Evolutionary conservation across 306 rosid genomes (phyloP), one percentile per base, ranked within the genome.

Genomic region (Cotoneaster glaucophyllus): DNA sequence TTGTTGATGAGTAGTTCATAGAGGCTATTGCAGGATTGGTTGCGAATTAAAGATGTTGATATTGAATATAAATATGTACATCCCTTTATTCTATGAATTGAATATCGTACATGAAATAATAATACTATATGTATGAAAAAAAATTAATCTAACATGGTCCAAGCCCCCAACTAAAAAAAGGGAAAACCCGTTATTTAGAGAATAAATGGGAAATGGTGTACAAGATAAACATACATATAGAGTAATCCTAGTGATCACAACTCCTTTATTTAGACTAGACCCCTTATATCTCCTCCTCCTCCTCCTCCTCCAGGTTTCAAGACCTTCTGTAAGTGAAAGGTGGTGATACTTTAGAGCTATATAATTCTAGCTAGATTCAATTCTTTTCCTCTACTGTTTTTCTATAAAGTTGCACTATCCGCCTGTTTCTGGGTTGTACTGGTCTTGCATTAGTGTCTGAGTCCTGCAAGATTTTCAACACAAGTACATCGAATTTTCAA

Each of bases 401-500:
- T 64, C 57, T 50, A 52, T 82, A 78, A 19, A 84, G 53, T 71
- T 80, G 78, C 74, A 91, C 86, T 19, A 32, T 4, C 24, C 97
- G 89, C 25, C 75, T 61, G 64, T 93, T 86, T 71, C 67, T 3
- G 44, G 79, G 86, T 54, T 93, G 93, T 41, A 89, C 6, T 48
- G 98, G 97, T 50, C 97, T 89, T 18, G 97, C 90, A 80, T 93
- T 93, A n/a, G 76, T 26, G 0, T 69, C 32, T 0, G 92, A 85
- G 4, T 81, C 90, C 98, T 93, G 97, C 75, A 54, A 74, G 17
- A 22, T 58, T 15, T 44, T 67, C 26, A n/a, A 37, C 19, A 67
- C 12, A 41, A 54, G 53, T 34, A 59, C 15, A 18, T 43, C 11
- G 25, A 63, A 11, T 17, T 41, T n/a, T 21, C 1, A 13, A 22